Evolutionary conservation across 192 early-diverging fungal species (phyloP).

Genomic region (Radiomyces spectabilis): DNA sequence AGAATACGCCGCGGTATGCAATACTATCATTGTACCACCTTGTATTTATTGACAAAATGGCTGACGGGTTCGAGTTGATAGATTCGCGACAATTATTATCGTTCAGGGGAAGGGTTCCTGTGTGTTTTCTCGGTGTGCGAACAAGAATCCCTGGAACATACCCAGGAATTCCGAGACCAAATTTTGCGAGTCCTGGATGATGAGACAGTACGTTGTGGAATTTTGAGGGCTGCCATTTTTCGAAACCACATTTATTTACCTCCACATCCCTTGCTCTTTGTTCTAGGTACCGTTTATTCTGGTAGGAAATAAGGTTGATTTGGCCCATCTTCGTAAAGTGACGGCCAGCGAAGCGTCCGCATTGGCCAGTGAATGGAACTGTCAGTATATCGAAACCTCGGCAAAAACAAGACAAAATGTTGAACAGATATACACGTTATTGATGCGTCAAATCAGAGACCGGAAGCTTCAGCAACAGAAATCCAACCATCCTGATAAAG

Average conservation of each 20-base stretch:
- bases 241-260: no score
- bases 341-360: conserved; percentile 41
- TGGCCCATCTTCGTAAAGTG: conserved; percentile 54
- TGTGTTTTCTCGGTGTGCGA: conserved; percentile 78
- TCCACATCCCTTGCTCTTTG: conserved; percentile 1
- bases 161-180: conserved; percentile 77
- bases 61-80: no score
- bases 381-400: conserved; percentile 60
- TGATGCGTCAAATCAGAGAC: conserved; percentile 72
- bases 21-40: background rate
- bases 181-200: conserved; percentile 77
- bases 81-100: conserved; percentile 80
- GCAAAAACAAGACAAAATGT: conserved; percentile 73
- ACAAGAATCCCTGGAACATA: conserved; percentile 69
- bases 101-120: conserved; percentile 75
- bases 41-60: no score
- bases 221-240: no score
- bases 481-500: conserved; percentile 1
- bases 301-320: conserved; percentile 72
- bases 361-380: conserved; percentile 54
- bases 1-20: conserved; percentile 73
- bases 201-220: conserved; percentile 48
- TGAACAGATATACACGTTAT: conserved; percentile 60
- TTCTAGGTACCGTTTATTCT: conserved; percentile 64
- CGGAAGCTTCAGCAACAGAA: conserved; percentile 38